A percentile compares a stretch with the other conserved stretches of the same genome.
Conservation (phyloP, 73 alveolate species). For the Halteria grandinella region DNA sequence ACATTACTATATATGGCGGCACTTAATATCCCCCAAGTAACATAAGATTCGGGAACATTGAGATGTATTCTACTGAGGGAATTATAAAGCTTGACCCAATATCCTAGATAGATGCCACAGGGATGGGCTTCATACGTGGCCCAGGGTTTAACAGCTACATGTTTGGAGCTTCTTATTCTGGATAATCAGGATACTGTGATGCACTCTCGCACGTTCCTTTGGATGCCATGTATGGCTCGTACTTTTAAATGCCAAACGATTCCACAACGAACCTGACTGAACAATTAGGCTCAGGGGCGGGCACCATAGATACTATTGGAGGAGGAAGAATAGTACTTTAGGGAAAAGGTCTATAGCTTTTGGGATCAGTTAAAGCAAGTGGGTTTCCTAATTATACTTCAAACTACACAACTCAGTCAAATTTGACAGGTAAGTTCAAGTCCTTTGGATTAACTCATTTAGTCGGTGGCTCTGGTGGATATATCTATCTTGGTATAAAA, state of each 20-base stretch:
- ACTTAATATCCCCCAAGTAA: too few species aligned
- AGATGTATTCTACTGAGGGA: too few species aligned
- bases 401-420: background rate
- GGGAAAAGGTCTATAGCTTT: background rate
- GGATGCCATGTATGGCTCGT: background rate
- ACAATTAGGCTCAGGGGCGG: background rate
- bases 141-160: background rate
- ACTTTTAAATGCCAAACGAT: background rate
- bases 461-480: background rate
- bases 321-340: background rate
- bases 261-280: too few species aligned
- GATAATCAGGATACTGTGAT: too few species aligned
- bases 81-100: too few species aligned
- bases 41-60: too few species aligned
- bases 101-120: background rate
- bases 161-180: background rate
- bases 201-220: background rate
- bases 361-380: background rate
- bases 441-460: background rate
- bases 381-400: too few species aligned
- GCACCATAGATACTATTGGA: background rate
- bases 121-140: background rate
- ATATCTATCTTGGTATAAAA: background rate
- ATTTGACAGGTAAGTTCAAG: background rate
- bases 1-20: too few species aligned